Evolutionary conservation across 352 stramenopile species (phyloP).

Genomic region (Blastocystis sp.): DNA sequence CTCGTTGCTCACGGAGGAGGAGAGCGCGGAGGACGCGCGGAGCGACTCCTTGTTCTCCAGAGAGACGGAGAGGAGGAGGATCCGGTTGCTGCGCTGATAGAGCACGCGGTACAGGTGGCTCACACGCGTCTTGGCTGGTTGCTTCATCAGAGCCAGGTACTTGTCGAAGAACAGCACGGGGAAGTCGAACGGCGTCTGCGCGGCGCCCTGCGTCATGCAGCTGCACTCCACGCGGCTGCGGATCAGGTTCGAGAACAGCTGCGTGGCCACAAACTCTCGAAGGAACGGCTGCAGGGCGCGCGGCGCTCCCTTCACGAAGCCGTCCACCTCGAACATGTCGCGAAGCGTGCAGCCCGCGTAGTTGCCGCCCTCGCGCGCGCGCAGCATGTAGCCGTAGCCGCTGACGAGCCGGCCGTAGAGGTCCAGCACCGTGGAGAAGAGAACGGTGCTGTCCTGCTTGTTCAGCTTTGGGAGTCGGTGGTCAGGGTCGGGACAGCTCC

Average conservation of each 20-base stretch:
- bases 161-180: slow-evolving; percentile 55
- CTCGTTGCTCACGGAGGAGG: background rate
- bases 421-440: slow-evolving; percentile 37
- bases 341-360: slow-evolving; percentile 31
- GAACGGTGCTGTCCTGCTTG: background rate
- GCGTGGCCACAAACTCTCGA: background rate
- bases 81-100: slow-evolving; percentile 36
- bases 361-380: background rate
- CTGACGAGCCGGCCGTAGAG: slow-evolving; percentile 1
- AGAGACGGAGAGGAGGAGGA: slow-evolving; percentile 24
- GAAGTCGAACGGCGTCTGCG: slow-evolving; percentile 7
- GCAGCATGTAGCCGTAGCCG: slow-evolving; percentile 3
- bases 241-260: slow-evolving; percentile 55
- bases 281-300: background rate
- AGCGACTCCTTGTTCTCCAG: background rate
- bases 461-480: slow-evolving; percentile 6
- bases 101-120: slow-evolving; percentile 26
- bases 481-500: slow-evolving; percentile 20
- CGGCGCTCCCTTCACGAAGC: background rate
- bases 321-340: slow-evolving; percentile 27
- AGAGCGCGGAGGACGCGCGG: background rate
- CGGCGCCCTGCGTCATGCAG: background rate
- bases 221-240: background rate
- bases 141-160: slow-evolving; percentile 45
- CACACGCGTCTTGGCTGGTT: slow-evolving; percentile 4